phyloP scores from a whole-genome alignment of 257 asterid genomes.

The Solanum stenotomum region DNA sequence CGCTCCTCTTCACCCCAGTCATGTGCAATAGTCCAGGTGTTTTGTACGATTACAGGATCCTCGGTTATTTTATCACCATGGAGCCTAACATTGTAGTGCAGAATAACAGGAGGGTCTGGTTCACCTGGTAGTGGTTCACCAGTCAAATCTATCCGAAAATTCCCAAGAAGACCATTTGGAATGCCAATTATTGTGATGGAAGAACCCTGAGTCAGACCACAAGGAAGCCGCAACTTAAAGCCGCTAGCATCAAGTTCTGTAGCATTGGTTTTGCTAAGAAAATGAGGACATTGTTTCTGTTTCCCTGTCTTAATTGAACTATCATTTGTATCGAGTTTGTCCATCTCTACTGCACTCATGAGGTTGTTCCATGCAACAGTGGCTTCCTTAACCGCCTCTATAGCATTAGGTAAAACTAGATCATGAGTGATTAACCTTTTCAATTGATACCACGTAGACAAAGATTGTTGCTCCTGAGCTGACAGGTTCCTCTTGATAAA shows the following conservation, averaged over 20 bases:
- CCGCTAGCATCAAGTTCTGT: constrained; percentile 48
- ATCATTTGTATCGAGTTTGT: constrained; percentile 52
- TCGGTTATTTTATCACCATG: constrained; percentile 88
- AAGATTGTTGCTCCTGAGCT: constrained; percentile 40
- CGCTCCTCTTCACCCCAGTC: constrained; percentile 99
- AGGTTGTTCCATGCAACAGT: constrained; percentile 73
- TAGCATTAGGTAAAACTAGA: constrained; percentile 76
- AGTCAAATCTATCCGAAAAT: constrained; percentile 73
- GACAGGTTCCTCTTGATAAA: constrained; percentile 50
- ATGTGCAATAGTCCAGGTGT: constrained; percentile 89
- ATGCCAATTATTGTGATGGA: constrained; percentile 91
- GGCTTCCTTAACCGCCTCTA: constrained; percentile 82
- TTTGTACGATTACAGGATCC: constrained; percentile 93
- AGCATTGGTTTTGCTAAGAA: constrained; percentile 74
- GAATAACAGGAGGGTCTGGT: constrained; percentile 91
- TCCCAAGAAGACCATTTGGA: constrained; percentile 91
- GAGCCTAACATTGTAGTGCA: constrained; percentile 90
- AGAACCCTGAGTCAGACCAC: constrained; percentile 96
- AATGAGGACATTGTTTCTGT: constrained; percentile 95
- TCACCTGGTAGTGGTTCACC: constrained; percentile 96
- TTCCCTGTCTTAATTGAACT: constrained; percentile 55
- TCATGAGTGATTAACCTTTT: constrained; percentile 40
- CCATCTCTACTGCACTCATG: constrained; percentile 59
- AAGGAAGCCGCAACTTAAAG: constrained; percentile 69
- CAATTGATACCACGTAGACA: constrained; percentile 72